phyloP scores from a whole-genome alignment of 331 rosid species.

The Malus hybrid region DNA sequence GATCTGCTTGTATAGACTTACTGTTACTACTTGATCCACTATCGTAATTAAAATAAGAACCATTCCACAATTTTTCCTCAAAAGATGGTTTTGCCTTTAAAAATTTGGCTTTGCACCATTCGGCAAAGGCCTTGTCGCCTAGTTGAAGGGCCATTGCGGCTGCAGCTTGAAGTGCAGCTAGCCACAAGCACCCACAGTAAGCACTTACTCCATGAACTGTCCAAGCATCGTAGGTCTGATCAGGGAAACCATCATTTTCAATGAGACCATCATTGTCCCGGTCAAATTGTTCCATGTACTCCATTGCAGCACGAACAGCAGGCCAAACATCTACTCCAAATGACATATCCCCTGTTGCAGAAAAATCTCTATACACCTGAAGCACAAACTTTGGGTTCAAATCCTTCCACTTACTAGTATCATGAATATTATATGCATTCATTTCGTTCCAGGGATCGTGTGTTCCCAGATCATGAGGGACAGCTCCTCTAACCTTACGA shows the following conservation, averaged over 20 bases:
- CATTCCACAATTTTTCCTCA: conserved; percentile 86
- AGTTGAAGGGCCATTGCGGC: conserved; percentile 90
- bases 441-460: conserved; percentile 97
- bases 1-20: conserved; percentile 96
- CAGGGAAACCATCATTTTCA: conserved; percentile 96
- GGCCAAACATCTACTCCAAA: conserved; percentile 99
- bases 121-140: conserved; percentile 81
- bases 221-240: conserved; percentile 98
- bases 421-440: conserved; percentile 97
- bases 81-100: conserved; percentile 82
- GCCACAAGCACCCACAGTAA: conserved; percentile 94
- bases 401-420: conserved; percentile 96
- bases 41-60: conserved; percentile 93
- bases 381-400: conserved; percentile 93
- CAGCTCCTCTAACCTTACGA: conserved; percentile 92
- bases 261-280: conserved; percentile 81
- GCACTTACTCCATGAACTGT: conserved; percentile 98
- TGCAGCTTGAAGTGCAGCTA: conserved; percentile 97
- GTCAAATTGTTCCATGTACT: conserved; percentile 89
- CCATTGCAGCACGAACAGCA: conserved; percentile 93
- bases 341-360: conserved; percentile 85
- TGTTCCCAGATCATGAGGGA: conserved; percentile 96
- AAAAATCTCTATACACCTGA: conserved; percentile 87
- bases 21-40: conserved; percentile 90
- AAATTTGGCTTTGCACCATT: conserved; percentile 77